phyloP scores from a whole-genome alignment of 768 basidiomycete genomes.

The Nidula microcarpa region DNA sequence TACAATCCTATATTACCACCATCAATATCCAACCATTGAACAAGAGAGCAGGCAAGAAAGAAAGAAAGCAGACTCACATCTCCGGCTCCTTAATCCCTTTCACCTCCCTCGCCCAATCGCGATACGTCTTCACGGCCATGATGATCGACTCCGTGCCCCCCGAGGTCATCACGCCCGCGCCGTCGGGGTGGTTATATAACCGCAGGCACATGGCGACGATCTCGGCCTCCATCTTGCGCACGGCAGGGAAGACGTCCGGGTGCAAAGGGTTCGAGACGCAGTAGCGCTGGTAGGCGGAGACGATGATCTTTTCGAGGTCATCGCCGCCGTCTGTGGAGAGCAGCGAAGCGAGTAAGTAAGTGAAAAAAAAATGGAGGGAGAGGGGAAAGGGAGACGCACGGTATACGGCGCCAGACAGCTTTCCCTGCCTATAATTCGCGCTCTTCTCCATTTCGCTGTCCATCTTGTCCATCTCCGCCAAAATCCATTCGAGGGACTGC shows the following conservation, averaged over 20 bases:
- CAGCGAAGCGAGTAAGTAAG: no score
- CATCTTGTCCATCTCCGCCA: conserved; percentile 78
- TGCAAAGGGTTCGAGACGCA: conserved; percentile 88
- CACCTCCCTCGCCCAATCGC: conserved; percentile 83
- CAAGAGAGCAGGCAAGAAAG: no score
- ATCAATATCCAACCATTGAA: no score
- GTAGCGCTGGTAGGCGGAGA: conserved; percentile 78
- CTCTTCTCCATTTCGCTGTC: conserved; percentile 48
- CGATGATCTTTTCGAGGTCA: conserved; percentile 74
- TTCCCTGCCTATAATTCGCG: conserved; percentile 64
- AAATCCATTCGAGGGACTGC: conserved; percentile 67
- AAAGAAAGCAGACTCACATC: conserved; percentile 40
- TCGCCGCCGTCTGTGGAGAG: conserved; percentile 70
- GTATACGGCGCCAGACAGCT: conserved; percentile 83
- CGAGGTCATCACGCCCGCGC: conserved; percentile 90
- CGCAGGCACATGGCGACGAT: conserved; percentile 84
- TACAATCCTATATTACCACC: conserved; percentile 36
- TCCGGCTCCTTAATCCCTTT: conserved; percentile 92
- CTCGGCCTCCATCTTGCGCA: conserved; percentile 97
- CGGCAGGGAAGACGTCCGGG: conserved; percentile 88
- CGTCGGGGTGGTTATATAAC: conserved; percentile 80
- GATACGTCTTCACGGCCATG: conserved; percentile 92
- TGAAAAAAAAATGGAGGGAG: no score
- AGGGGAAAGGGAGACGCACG: conserved; percentile 42
- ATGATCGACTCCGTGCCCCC: conserved; percentile 97